These are phyloP conservation scores for Penicillium sp. DNA, from an alignment of 2,329 filamentous ascomycete genomes.

Conservation along the genomic window DNA sequence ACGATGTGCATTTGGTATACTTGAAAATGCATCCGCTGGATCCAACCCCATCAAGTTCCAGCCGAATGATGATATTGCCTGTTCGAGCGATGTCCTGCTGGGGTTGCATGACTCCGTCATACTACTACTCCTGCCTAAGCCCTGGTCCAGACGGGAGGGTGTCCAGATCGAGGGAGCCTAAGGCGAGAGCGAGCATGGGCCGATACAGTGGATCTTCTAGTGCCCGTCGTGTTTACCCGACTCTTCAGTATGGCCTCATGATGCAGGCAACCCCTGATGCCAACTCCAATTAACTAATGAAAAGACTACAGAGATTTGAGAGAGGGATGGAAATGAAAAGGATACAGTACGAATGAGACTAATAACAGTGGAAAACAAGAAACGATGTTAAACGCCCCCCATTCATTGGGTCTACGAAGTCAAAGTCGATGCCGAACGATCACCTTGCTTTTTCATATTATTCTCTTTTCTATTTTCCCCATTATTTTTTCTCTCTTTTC, in stretches of 20 bases:
- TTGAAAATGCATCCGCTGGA: background rate
- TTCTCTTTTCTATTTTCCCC: background rate
- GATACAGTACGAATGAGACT: background rate
- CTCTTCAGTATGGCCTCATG: background rate
- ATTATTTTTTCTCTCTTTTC: background rate
- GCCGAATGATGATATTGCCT: background rate
- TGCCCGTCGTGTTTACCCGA: background rate
- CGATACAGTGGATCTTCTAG: background rate
- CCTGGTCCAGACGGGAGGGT: background rate
- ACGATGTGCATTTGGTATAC: background rate
- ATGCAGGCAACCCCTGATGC: background rate
- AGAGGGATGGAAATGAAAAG: background rate
- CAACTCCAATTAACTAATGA: background rate
- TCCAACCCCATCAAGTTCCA: background rate
- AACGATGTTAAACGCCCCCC: background rate
- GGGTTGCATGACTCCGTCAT: slow-evolving; percentile 1
- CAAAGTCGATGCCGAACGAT: background rate
- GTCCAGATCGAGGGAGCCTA: background rate
- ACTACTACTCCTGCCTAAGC: background rate
- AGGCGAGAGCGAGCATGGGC: background rate
- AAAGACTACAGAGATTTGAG: background rate
- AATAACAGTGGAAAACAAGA: background rate
- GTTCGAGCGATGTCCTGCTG: background rate
- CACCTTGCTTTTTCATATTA: background rate
- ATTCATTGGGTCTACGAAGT: background rate